Base-by-base conservation (phyloP, 2,329 filamentous ascomycete species). In the Microdochium trichocladiopsis region DNA sequence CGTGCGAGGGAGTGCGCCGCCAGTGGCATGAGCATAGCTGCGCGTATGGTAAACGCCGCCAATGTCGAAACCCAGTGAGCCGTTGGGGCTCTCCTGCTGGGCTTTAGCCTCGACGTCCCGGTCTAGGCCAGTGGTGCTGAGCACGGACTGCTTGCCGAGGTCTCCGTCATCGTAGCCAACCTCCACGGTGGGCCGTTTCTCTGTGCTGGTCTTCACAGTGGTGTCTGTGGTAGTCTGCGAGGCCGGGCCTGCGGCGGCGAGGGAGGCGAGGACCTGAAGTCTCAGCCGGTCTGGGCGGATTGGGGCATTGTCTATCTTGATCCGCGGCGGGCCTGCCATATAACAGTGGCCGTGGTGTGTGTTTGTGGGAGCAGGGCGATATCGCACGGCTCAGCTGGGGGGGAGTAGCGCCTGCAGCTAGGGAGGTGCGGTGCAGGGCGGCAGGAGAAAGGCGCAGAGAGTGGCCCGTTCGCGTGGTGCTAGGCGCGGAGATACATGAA, bases 31-130 rank as follows among this genome's bases (percentile, higher is more conserved):
- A n/a, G 12, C 33, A 18, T 45, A 45, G 52, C 60, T 64, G 23
- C 66, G 63, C 10, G 65, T 62, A 54, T 66, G 60, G 58, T 66
- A 69, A 14, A 69, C 60, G 22, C 67, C 67, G 9, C 64, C 66
- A 31, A 63, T 51, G 36, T 61, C 41, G 41, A 45, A 45, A 18
- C 52, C 14, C 50, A 49, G n/a, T 52, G 49, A 31, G 53, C 53
- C 41, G 57, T 50, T 8, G 25, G 14, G 16, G 22, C 18, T 22
- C 4, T 45, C 16, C 41, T 45, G 41, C 41, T 45, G 41, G 8
- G 5, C 41, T 8, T 22, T 21, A 4, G 21, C 21, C 41, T 45
- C 41, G 18, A 8, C 18, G 21, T 21, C 21, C 14, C 22, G 41
- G 21, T 45, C 28, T 31, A n/a, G 12, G 18, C 41, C 3, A 18